Evolutionary conservation across 2,329 filamentous ascomycete species (phyloP), one percentile per base, ranked within the genome.

Genomic region (Daldinia eschscholtzii): DNA sequence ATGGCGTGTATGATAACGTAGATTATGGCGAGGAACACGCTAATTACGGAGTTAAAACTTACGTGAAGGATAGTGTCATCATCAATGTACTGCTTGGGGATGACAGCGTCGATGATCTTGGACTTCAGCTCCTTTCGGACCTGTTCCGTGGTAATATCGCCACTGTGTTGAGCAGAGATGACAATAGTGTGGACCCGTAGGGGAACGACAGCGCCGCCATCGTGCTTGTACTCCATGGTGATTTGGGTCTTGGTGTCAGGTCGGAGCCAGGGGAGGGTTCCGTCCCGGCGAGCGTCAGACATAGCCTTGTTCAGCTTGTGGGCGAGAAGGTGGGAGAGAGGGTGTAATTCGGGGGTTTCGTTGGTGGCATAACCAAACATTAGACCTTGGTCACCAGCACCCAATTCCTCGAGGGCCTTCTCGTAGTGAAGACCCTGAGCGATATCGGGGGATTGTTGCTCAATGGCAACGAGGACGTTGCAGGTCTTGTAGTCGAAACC

Each of bases 281-380:
- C 96, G 80, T 97, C 89, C 74, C 93, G 91, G 80, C 95, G 93
- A 80, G 95, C 94, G 77, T 91, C 88, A 73, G 90, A 92, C 94
- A 99, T 97, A 83, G 93, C 93, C 80, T 91, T 88, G 87, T 99
- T 99, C 78, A 99, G 93, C 88, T 94, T 94, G 90, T 99, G 96
- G 79, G 96, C 92, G 80, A 98, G 90, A 79, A 95, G 89, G 76
- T 98, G 88, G 79, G 95, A 98, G 79, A 99, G 88, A 75, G 96
- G 96, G 81, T 98, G 93, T 77, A 97, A 89, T 87, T 99, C 96
- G 71, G 95, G 94, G 78, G 96, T 98, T 89, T 99, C 96, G 80
- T 99, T 96, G 79, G 96, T 97, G 83, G 96, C 96, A 89, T 99
- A 99, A 79, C 96, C 96, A 85, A 99, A 99, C 96, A 99, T 99